A percentile compares a stretch with the other conserved stretches of the same genome.
Evolutionary conservation across 106 monocot genomes (phyloP).

Genomic region (Acorus calamus): DNA sequence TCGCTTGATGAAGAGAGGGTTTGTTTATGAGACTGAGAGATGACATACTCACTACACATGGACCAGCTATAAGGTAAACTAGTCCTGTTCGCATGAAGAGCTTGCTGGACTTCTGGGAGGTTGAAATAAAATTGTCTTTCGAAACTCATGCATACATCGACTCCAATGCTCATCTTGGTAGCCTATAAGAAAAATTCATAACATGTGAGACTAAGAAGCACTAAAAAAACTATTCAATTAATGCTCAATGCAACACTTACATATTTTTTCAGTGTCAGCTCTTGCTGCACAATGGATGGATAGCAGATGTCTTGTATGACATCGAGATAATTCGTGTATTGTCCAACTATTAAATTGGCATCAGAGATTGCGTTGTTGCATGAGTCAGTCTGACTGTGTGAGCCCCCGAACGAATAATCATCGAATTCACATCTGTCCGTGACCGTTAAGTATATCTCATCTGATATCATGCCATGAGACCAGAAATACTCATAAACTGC

Average conservation of each 20-base stretch:
- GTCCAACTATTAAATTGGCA: constrained; percentile 58
- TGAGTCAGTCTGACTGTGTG: neutral
- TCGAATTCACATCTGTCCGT: constrained; percentile 2
- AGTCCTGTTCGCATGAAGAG: constrained; percentile 1
- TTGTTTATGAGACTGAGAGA: neutral
- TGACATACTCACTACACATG: constrained; percentile 3
- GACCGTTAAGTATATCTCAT: neutral
- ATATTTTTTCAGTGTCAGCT: constrained; percentile 65
- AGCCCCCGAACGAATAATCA: neutral
- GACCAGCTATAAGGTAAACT: neutral
- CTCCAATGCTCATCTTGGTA: constrained; percentile 69
- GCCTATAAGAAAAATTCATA: constrained; percentile 20
- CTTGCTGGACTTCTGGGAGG: neutral
- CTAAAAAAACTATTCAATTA: neutral
- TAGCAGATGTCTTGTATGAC: constrained; percentile 94
- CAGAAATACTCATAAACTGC: constrained; percentile 63
- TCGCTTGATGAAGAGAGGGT: neutral
- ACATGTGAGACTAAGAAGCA: neutral
- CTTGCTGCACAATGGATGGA: constrained; percentile 79
- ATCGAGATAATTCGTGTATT: constrained; percentile 78
- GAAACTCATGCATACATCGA: constrained; percentile 26
- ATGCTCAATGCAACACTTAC: constrained; percentile 5
- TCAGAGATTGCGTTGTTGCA: constrained; percentile 66
- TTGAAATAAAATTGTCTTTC: constrained; percentile 1
- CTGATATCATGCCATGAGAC: constrained; percentile 10